phyloP scores from a whole-genome alignment of 2,329 filamentous ascomycete genomes.

The Fusarium bactridioides region DNA sequence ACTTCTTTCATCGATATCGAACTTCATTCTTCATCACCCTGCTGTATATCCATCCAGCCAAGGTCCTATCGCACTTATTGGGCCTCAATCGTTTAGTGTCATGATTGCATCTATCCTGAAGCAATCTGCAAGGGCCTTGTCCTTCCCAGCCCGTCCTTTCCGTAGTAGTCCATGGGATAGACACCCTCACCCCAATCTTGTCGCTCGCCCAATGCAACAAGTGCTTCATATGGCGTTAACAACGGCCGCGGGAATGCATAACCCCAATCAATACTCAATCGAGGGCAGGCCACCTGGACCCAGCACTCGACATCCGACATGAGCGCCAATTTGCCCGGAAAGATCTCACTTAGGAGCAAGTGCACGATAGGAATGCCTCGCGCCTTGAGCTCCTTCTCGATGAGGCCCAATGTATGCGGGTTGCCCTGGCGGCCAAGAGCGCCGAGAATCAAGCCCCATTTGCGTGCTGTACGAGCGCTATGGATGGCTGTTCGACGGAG shows the following conservation, averaged over 20 bases:
- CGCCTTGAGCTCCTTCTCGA: conserved; percentile 78
- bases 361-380: conserved; percentile 84
- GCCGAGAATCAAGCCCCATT: conserved; percentile 95
- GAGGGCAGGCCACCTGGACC: conserved; percentile 98
- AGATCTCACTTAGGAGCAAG: conserved; percentile 90
- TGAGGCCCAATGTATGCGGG: conserved; percentile 86
- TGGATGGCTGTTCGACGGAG: conserved; percentile 80
- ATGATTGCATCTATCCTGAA: conserved; percentile 21
- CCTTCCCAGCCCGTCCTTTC: conserved; percentile 86
- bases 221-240: conserved; percentile 92
- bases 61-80: background rate
- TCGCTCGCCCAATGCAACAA: conserved; percentile 83
- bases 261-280: conserved; percentile 97
- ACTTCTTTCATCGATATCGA: background rate
- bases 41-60: background rate
- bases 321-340: conserved; percentile 91
- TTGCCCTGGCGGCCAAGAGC: conserved; percentile 94
- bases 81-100: conserved; percentile 1
- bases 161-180: conserved; percentile 99
- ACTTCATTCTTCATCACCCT: background rate
- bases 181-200: conserved; percentile 78
- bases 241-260: conserved; percentile 92
- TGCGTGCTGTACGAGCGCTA: conserved; percentile 77
- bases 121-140: conserved; percentile 62
- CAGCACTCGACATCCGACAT: conserved; percentile 96